Percentiles rank a stretch among this genome's conserved stretches.
Conservation (phyloP, 140 eudicot genomes). For the Flaveria floridana region DNA sequence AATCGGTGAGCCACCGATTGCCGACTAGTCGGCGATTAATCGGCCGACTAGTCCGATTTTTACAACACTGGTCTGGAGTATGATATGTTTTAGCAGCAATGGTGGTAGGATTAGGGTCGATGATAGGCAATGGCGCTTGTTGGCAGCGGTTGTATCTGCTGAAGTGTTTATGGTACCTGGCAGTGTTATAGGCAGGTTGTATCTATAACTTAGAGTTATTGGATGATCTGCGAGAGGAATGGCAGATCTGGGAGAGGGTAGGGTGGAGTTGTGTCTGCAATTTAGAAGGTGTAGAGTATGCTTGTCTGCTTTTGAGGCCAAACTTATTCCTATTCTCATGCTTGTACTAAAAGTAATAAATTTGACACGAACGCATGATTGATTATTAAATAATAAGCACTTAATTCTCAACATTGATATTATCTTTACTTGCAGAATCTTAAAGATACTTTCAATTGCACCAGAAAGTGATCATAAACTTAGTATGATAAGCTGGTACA, state of each 20-base stretch:
- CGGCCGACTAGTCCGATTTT: too few relatives aligned
- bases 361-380: not conserved
- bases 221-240: too few relatives aligned
- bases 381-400: not conserved
- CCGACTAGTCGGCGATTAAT: too few relatives aligned
- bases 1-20: too few relatives aligned
- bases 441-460: not conserved
- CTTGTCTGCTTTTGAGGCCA: not conserved
- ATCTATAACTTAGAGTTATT: too few relatives aligned
- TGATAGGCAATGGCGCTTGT: not conserved
- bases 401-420: slow-evolving; percentile 15
- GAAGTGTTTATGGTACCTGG: not conserved
- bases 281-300: not conserved
- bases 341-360: not conserved
- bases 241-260: too few relatives aligned
- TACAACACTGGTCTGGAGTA: not conserved
- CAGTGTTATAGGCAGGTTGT: not conserved
- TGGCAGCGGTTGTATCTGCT: not conserved
- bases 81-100: not conserved
- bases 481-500: not conserved
- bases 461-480: slow-evolving; percentile 19
- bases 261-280: too few relatives aligned
- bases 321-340: not conserved
- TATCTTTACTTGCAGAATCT: not conserved
- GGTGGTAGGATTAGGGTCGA: not conserved